Conservation (phyloP, 2,329 filamentous ascomycete genomes). For the Amauroascus niger region DNA sequence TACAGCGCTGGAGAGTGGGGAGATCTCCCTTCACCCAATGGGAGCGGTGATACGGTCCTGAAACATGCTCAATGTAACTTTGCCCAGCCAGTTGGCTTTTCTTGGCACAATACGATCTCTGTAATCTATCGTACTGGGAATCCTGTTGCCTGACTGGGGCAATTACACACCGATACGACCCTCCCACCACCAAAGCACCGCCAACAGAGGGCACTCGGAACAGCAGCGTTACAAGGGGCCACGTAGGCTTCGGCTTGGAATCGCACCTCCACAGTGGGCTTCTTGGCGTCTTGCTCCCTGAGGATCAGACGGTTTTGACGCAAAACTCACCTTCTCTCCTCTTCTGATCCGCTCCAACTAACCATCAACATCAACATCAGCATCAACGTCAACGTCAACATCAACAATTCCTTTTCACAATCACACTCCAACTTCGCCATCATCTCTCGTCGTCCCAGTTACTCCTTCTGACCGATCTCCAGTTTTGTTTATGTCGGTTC, state of each 20-base stretch:
- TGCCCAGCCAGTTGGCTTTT: neutral
- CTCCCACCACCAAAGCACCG: neutral
- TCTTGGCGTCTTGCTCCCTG: constrained; percentile 1
- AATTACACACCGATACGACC: neutral
- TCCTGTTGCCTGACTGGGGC: neutral
- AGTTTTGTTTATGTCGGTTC: neutral
- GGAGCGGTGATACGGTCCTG: neutral
- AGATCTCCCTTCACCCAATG: neutral
- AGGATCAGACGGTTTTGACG: neutral
- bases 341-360: neutral
- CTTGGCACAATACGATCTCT: neutral
- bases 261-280: neutral
- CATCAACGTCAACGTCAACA: neutral
- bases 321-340: neutral
- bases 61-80: constrained; percentile 9
- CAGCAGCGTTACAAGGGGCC: constrained; percentile 1
- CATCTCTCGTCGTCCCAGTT: neutral
- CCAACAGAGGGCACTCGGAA: neutral
- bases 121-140: neutral
- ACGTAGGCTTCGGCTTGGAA: constrained; percentile 4
- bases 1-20: too few relatives aligned
- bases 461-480: neutral
- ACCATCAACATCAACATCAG: neutral
- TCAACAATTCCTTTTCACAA: neutral
- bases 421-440: neutral